Percentiles rank a stretch among this genome's conserved stretches.
phyloP scores from a whole-genome alignment of 2,329 filamentous ascomycete species.

The Colletotrichum eremochloae region DNA sequence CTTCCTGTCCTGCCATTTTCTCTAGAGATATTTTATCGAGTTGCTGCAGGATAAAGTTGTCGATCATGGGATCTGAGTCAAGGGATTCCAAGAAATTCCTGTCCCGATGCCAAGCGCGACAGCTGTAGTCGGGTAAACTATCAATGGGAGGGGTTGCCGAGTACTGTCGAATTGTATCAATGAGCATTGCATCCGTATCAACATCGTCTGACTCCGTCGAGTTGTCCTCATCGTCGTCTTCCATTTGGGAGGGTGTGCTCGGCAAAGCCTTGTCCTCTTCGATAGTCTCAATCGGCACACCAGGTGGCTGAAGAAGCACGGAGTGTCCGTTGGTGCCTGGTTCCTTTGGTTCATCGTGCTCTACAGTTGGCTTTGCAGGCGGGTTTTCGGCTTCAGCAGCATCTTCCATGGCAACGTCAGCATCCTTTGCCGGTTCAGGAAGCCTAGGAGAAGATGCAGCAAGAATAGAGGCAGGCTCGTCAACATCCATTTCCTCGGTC shows the following conservation, averaged over 20 bases:
- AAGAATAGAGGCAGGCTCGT: constrained; percentile 44
- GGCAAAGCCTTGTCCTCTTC: constrained; percentile 49
- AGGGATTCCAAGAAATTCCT: constrained; percentile 58
- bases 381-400: constrained; percentile 46
- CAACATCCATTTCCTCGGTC: constrained; percentile 58
- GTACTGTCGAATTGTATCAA: constrained; percentile 63
- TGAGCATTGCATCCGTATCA: constrained; percentile 62
- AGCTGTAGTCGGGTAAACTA: constrained; percentile 63
- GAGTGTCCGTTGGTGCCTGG: constrained; percentile 23
- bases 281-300: constrained; percentile 42
- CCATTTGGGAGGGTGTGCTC: constrained; percentile 63
- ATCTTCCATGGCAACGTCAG: constrained; percentile 45
- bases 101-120: constrained; percentile 64
- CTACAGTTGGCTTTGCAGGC: constrained; percentile 26
- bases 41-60: constrained; percentile 61
- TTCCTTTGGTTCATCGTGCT: constrained; percentile 21
- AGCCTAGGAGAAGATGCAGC: constrained; percentile 18
- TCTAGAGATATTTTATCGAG: constrained; percentile 58
- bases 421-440: constrained; percentile 2
- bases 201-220: constrained; percentile 69
- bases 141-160: constrained; percentile 69
- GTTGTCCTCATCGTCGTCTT: constrained; percentile 63
- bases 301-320: constrained; percentile 29
- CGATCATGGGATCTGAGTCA: constrained; percentile 55
- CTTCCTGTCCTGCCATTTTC: constrained; percentile 55